Evolutionary conservation across 345 rosid genomes (phyloP).

Genomic region (Euphorbia tirucalli): DNA sequence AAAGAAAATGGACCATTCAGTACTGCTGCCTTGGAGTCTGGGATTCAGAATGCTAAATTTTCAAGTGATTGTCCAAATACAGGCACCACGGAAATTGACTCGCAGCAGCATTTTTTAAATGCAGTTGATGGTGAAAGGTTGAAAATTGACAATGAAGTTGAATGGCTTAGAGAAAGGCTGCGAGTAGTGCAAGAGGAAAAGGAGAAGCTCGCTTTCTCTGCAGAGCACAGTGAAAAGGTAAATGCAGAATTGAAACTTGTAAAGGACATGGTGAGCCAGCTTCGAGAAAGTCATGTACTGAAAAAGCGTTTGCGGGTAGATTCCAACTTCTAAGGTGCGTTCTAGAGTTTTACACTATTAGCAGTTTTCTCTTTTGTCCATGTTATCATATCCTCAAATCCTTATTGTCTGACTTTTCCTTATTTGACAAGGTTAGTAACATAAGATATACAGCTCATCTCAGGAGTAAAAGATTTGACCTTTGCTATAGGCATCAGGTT

Average conservation of each 20-base stretch:
- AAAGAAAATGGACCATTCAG: slow-evolving; percentile 8
- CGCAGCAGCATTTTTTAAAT: slow-evolving; percentile 3
- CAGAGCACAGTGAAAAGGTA: slow-evolving; percentile 15
- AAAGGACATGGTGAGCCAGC: slow-evolving; percentile 25
- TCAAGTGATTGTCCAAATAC: slow-evolving; percentile 18
- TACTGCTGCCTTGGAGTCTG: slow-evolving; percentile 5
- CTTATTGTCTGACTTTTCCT: not conserved
- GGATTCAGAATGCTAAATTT: too few relatives aligned
- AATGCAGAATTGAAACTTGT: slow-evolving; percentile 20
- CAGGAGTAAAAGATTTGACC: not conserved
- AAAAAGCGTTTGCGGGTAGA: slow-evolving; percentile 26
- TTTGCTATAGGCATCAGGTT: not conserved
- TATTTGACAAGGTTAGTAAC: not conserved
- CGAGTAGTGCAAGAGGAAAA: slow-evolving; percentile 22
- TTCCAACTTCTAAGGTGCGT: slow-evolving; percentile 37
- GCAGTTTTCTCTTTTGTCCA: not conserved
- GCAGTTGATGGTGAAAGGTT: slow-evolving; percentile 14
- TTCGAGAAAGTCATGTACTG: slow-evolving; percentile 15
- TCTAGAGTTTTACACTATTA: not conserved
- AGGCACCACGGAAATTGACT: slow-evolving; percentile 17
- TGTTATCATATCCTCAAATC: not conserved
- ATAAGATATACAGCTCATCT: not conserved
- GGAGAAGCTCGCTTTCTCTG: slow-evolving; percentile 20
- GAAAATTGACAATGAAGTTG: slow-evolving; percentile 24
- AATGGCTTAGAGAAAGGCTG: slow-evolving; percentile 28